Percentiles rank a stretch among this genome's conserved stretches.
Evolutionary conservation across 2,329 filamentous ascomycete genomes (phyloP).

Genomic region (Fusarium sp.): DNA sequence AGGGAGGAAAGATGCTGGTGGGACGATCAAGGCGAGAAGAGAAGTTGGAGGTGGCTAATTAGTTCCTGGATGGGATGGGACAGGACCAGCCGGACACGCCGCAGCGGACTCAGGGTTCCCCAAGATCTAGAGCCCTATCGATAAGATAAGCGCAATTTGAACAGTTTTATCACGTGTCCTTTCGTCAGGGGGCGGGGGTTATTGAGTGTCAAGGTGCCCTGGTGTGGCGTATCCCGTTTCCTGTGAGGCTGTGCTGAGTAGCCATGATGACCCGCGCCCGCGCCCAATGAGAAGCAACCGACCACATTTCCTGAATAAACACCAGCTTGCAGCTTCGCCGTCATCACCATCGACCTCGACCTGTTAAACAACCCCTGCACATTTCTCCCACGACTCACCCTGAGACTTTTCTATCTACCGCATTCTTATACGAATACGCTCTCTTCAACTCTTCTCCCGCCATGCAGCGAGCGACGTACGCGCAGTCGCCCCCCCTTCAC

Average conservation of each 20-base stretch:
- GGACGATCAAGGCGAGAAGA: conserved; percentile 26
- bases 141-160: conserved; percentile 28
- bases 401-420: background rate
- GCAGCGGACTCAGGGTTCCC: conserved; percentile 11
- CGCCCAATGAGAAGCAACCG: conserved; percentile 45
- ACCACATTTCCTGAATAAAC: conserved; percentile 52
- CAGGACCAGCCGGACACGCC: conserved; percentile 36
- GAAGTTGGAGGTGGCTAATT: conserved; percentile 43
- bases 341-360: conserved; percentile 21
- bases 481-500: conserved; percentile 92
- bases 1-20: conserved; percentile 20
- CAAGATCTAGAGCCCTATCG: conserved; percentile 28
- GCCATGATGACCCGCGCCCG: conserved; percentile 42
- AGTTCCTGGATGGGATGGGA: conserved; percentile 1
- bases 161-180: conserved; percentile 34
- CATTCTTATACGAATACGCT: background rate
- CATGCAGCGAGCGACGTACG: conserved; percentile 90
- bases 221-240: background rate
- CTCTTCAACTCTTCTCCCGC: conserved; percentile 44
- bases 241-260: conserved; percentile 17
- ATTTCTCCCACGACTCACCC: background rate
- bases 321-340: conserved; percentile 39
- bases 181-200: background rate
- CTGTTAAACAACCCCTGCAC: conserved; percentile 10
- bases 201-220: background rate